Conservation (phyloP, 2,329 filamentous ascomycete genomes). For the Claviceps capensis region DNA sequence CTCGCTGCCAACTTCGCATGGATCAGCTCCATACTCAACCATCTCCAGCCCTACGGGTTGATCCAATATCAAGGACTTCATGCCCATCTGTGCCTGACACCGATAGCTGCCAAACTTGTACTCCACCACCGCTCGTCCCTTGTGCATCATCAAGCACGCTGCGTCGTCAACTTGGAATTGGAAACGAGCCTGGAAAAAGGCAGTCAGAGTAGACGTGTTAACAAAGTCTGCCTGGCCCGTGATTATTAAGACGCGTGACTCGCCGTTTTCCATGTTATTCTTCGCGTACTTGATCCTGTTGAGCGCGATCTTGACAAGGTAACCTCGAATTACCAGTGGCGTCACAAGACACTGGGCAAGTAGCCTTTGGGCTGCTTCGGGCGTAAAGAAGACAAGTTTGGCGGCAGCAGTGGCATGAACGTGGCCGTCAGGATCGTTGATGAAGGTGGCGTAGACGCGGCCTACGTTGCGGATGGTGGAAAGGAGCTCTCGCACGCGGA, state of each 20-base stretch:
- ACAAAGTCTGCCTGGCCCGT: conserved; percentile 30
- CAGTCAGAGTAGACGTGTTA: conserved; percentile 24
- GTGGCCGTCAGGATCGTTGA: conserved; percentile 32
- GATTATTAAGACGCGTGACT: conserved; percentile 37
- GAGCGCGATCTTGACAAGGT: conserved; percentile 24
- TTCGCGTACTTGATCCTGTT: conserved; percentile 34
- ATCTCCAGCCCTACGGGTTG: conserved; percentile 20
- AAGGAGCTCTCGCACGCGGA: conserved; percentile 31
- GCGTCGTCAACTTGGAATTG: conserved; percentile 34
- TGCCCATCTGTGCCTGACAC: conserved; percentile 38
- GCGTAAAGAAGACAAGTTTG: conserved; percentile 36
- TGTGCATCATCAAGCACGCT: conserved; percentile 15
- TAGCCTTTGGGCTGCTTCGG: conserved; percentile 22
- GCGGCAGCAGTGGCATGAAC: conserved; percentile 27
- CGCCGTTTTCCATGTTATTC: conserved; percentile 13
- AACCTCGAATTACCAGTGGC: conserved; percentile 24
- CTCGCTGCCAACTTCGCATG: conserved; percentile 23
- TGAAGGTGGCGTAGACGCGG: conserved; percentile 36
- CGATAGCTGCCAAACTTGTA: conserved; percentile 41
- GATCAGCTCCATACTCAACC: conserved; percentile 25
- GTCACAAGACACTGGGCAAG: conserved; percentile 10
- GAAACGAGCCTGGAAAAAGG: conserved; percentile 29
- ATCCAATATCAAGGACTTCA: conserved; percentile 24
- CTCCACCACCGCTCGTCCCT: conserved; percentile 25
- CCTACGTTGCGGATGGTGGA: conserved; percentile 29